Base-by-base conservation (phyloP, 257 asterid genomes). In the Cruciata laevipes region DNA sequence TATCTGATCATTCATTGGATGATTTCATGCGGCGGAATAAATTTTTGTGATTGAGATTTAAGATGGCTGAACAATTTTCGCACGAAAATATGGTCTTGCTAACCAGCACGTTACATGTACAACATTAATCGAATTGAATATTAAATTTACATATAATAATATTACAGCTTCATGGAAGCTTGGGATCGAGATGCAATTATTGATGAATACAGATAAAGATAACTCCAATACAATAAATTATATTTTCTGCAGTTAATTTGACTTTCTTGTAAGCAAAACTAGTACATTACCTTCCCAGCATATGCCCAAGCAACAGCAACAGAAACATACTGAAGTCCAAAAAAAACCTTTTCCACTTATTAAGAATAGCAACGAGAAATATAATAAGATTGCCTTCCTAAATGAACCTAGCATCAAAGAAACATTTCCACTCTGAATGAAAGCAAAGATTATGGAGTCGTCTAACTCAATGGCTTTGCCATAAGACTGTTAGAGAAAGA, bases 251-350 rank as follows among this genome's bases (percentile, higher is more conserved):
- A 33, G 24, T 35, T 16, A 67, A 33, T 20, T 6, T 32, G 37
- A 32, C 13, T 52, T 32, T 23, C 16, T 33, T 38, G 10, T 42
- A n/a, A 47, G 20, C 23, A 5, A 3, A 73, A 8, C 38, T 42
- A 69, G 67, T 55, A 63, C 16, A 67, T 76, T 85, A 92, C 99
- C 95, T 85, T 93, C 71, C 97, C 99, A 60, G 90, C 89, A 75
- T 81, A 84, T 16, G 97, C 97, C 99, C 99, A 93, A 23, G 99
- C 96, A 76, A 83, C 95, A 73, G 99, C 99, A 55, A 87, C 77
- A 75, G 96, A 86, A 61, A 83, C 86, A 69, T 93, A 81, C 56
- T 93, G 97, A 78, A 93, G 74, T 51, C 90, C 97, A 27, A 27
- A 27, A 27, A 27, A 27, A 27, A 27, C 30, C 30, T 1, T 27